A percentile compares a stretch with the other conserved stretches of the same genome.
Evolutionary conservation across 129 eudicot species (phyloP).

Genomic region (Escallonia rubra): DNA sequence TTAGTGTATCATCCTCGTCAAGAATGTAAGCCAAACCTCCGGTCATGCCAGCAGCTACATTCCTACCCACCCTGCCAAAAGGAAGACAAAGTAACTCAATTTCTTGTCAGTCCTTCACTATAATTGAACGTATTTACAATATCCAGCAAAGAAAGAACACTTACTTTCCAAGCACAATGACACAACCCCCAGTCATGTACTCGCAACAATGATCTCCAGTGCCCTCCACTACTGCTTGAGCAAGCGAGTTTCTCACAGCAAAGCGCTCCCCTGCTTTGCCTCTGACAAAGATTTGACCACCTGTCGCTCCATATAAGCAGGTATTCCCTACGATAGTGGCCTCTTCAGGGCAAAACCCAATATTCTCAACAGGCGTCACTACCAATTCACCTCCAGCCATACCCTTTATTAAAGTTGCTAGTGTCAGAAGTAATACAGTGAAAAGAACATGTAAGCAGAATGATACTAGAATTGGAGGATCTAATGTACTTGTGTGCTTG

Average conservation of each 20-base stretch:
- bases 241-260: constrained; percentile 97
- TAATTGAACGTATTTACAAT: background rate
- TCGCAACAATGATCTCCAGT: constrained; percentile 96
- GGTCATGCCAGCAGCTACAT: constrained; percentile 99
- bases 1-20: constrained; percentile 91
- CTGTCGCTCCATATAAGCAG: constrained; percentile 95
- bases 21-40: constrained; percentile 97
- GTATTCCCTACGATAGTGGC: constrained; percentile 96
- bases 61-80: constrained; percentile 77
- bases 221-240: constrained; percentile 97
- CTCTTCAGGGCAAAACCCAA: constrained; percentile 84
- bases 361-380: constrained; percentile 67
- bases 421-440: constrained; percentile 8
- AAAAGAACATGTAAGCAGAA: background rate
- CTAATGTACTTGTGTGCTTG: too few species aligned
- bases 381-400: constrained; percentile 99
- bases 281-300: constrained; percentile 88
- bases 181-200: constrained; percentile 99
- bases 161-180: constrained; percentile 90
- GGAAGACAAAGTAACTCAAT: constrained; percentile 2
- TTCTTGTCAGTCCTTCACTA: background rate
- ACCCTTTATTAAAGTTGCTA: constrained; percentile 44
- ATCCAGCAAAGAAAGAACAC: constrained; percentile 13
- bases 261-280: constrained; percentile 99
- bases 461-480: background rate